Base-by-base conservation (phyloP, 192 early-diverging fungal species). In the Obelidium mucronatum region DNA sequence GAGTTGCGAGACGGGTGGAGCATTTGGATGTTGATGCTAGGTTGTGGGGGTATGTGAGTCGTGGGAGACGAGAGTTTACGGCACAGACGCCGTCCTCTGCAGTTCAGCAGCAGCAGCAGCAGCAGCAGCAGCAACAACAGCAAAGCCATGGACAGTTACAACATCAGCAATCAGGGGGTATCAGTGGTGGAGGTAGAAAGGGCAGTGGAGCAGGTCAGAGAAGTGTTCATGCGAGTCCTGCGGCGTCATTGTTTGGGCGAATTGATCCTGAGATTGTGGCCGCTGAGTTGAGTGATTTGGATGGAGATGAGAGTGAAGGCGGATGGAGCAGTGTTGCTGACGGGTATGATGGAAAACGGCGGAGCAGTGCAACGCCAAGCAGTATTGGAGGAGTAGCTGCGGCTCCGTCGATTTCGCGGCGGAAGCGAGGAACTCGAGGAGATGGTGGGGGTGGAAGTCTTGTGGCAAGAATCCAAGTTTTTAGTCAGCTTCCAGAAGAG, bases 21-120 rank as follows among this genome's bases (percentile, higher is more conserved):
- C 90, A 90, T 82, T 86, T 94, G 83, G 91, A 94, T 60, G 93
- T 90, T 22, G 92, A 94, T 76, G 82, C 86, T 5, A 82, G 80
- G 13, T 86, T 91, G 60, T 93, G 93, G 93, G 78, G 58, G 6
- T 80, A 84, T 51, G 67, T 84, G 36, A 75, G 67, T 70, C 75
- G 72, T 33, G 44, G 44, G 37, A 11, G 60, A 1, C 11, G 54
- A 17, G 5, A 26, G 8, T 67, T 31, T 42, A 13, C 42, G 58
- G 48, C 34, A 4, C 22, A 52, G 40, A 51, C 44, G 40, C 0
- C 17, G 6, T 17, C 39, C 13, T 2, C 28, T 11, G 11, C n/a
- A 30, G 8, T 68, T 13, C 6, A 4, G 0, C 6, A 31, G 0
- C n/a, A n/a, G n/a, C n/a, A 22, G 26, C 15, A 60, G 33, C 13